Evolutionary conservation across 164 flowering plant genomes (phyloP).

Genomic region (Tetrastigma voinierianum): DNA sequence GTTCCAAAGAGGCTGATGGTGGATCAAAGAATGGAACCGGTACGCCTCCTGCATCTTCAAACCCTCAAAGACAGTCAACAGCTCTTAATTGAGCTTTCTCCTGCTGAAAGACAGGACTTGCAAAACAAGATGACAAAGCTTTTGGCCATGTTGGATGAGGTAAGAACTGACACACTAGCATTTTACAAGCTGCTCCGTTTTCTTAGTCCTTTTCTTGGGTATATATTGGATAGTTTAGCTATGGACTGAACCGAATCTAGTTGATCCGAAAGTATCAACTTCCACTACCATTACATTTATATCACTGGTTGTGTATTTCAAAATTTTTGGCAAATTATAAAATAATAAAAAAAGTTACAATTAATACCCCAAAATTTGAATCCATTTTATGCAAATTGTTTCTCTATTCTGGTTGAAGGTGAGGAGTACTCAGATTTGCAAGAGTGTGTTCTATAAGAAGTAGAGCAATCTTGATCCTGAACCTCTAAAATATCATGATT

Average conservation of each 20-base stretch:
- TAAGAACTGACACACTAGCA: constrained; percentile 8
- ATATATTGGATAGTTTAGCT: neutral
- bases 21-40: constrained; percentile 22
- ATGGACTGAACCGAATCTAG: neutral
- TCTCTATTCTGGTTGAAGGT: too few relatives aligned
- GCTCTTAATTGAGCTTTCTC: constrained; percentile 40
- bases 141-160: constrained; percentile 63
- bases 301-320: too few relatives aligned
- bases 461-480: too few relatives aligned
- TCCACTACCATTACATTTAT: too few relatives aligned
- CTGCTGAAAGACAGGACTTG: constrained; percentile 53
- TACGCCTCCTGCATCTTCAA: constrained; percentile 16
- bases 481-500: too few relatives aligned
- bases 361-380: too few relatives aligned
- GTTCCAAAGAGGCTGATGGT: constrained; percentile 27
- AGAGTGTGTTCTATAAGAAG: too few relatives aligned
- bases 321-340: too few relatives aligned
- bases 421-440: too few relatives aligned
- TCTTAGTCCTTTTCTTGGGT: neutral
- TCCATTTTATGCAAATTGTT: too few relatives aligned
- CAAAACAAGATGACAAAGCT: constrained; percentile 58
- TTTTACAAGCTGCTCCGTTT: neutral
- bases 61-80: constrained; percentile 25
- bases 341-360: too few relatives aligned
- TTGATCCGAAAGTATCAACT: neutral